Base-by-base conservation (phyloP, 2,329 filamentous ascomycete genomes). In the Aspergillus oerlinghausenensis region DNA sequence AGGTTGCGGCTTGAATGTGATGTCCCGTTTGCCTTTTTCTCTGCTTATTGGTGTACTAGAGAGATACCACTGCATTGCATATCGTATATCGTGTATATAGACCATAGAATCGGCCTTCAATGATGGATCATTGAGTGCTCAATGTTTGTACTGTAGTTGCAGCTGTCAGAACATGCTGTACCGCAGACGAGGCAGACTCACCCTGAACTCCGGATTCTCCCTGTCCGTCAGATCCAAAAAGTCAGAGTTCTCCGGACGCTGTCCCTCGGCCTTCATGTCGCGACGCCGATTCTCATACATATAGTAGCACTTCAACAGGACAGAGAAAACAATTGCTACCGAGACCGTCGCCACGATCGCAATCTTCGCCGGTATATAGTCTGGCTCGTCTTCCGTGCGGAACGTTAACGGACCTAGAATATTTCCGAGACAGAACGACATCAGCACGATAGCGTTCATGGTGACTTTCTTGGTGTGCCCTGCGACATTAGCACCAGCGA, bases 391-490 rank as follows among this genome's bases (percentile, higher is more conserved):
- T 40, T 71, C 64, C 1, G 68, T 70, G 51, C 74, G 73, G 62
- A 79, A 79, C 1, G 76, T 77, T 58, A 77, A 70, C 19, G 77
- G 76, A 0, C 75, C 77, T 5, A 79, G 65, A 52, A 79, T 77
- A 60, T 78, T 79, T 2, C 74, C 76, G 7, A 76, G 64, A 38
- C 71, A 73, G 62, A 77, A 79, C 2, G 71, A 66, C 53, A 79
- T 71, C 9, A 79, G 68, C 8, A 77, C 65, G n/a, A 81, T 62
- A 0, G 77, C 78, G 43, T 78, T 79, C 50, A 77, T 73, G 1
- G 77, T 78, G 25, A 79, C 75, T 57, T 80, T 80, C 67, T 81
- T 82, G 2, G 78, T 79, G 55, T 81, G 77, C 0, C 79, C 78
- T 5, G 75, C 76, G 2, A 77, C 69, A 55, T 81, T 81, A 17